These are phyloP conservation scores for Phialemoniopsis sp. DNA, from an alignment of 2,329 filamentous ascomycete species.

Conservation along the genomic window DNA sequence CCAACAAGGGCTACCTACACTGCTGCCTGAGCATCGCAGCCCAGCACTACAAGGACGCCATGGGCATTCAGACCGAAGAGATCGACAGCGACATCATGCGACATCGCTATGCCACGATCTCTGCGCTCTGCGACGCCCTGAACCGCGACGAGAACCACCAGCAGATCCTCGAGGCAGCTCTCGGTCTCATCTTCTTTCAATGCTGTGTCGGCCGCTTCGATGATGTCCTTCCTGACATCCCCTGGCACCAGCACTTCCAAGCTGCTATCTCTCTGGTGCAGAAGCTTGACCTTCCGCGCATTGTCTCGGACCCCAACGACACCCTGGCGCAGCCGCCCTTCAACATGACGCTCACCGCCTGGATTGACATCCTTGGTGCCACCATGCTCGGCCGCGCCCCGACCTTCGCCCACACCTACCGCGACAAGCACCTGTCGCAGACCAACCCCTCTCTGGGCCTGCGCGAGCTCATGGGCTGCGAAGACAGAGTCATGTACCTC, in stretches of 20 bases:
- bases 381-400: constrained; percentile 87
- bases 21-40: constrained; percentile 93
- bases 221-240: constrained; percentile 82
- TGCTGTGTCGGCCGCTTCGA: constrained; percentile 84
- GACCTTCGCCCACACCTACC: constrained; percentile 89
- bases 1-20: constrained; percentile 90
- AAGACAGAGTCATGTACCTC: constrained; percentile 95
- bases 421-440: constrained; percentile 80
- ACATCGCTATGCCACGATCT: constrained; percentile 85
- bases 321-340: constrained; percentile 69
- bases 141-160: constrained; percentile 77
- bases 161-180: constrained; percentile 84
- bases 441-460: constrained; percentile 64
- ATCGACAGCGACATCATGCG: constrained; percentile 89
- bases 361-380: constrained; percentile 95
- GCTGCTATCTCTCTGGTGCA: constrained; percentile 81
- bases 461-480: constrained; percentile 93
- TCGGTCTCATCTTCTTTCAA: constrained; percentile 96
- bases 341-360: constrained; percentile 90
- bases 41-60: constrained; percentile 82
- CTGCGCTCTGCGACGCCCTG: constrained; percentile 78
- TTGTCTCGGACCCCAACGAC: constrained; percentile 58
- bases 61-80: constrained; percentile 62
- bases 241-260: constrained; percentile 97
- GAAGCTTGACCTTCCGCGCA: constrained; percentile 73